Conservation (phyloP, 768 basidiomycete species). For the Russula ochroleuca region DNA sequence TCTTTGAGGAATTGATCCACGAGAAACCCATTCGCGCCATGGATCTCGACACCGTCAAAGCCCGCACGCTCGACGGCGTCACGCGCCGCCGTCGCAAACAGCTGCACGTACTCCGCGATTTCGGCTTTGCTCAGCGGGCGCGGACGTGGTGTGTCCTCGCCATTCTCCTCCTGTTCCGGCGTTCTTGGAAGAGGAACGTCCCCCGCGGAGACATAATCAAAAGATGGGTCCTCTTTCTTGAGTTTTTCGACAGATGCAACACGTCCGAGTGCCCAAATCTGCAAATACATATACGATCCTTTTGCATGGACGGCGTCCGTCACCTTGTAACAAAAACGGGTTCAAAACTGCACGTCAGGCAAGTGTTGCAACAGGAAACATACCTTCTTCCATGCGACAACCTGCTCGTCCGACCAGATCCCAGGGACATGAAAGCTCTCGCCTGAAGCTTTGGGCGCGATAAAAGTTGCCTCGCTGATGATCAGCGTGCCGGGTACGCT, state of each 20-base stretch:
- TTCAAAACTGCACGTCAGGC: background rate
- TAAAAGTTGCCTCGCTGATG: slow-evolving; percentile 55
- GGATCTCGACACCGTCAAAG: slow-evolving; percentile 36
- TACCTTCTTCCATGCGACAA: slow-evolving; percentile 52
- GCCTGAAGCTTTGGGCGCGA: slow-evolving; percentile 49
- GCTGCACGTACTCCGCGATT: slow-evolving; percentile 34
- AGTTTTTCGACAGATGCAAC: slow-evolving; percentile 31
- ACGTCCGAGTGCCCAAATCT: slow-evolving; percentile 41
- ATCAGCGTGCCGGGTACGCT: slow-evolving; percentile 35
- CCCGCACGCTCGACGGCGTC: background rate
- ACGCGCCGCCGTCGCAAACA: background rate
- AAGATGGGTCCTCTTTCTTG: slow-evolving; percentile 26
- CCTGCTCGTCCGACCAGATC: slow-evolving; percentile 47
- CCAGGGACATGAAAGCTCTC: slow-evolving; percentile 40
- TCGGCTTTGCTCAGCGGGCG: slow-evolving; percentile 33
- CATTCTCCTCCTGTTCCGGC: background rate
- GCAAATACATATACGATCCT: slow-evolving; percentile 39
- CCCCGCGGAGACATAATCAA: slow-evolving; percentile 32
- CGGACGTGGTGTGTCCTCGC: background rate
- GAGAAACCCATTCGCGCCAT: slow-evolving; percentile 35
- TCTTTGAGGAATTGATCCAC: slow-evolving; percentile 43
- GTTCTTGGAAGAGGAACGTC: slow-evolving; percentile 13
- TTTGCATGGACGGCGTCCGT: slow-evolving; percentile 34
- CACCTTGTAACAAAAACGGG: slow-evolving; percentile 28
- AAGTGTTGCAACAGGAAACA: slow-evolving; percentile 1